Percentiles rank a stretch among this genome's conserved stretches.
Conservation (phyloP, 768 basidiomycete species). For the Megacollybia marginata region DNA sequence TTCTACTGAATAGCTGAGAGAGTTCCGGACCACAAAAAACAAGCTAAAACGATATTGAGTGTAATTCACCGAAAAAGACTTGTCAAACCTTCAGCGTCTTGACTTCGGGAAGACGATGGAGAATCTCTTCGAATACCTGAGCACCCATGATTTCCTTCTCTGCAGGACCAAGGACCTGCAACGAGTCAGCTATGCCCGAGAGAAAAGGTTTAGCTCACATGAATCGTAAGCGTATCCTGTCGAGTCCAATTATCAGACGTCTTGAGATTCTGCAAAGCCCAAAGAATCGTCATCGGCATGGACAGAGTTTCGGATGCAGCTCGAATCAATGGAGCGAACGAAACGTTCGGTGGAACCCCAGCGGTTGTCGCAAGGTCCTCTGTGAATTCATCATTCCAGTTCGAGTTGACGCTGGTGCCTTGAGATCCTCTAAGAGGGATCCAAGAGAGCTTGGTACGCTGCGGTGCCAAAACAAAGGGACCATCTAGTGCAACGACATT, state of each 20-base stretch:
- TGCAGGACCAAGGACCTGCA: slow-evolving; percentile 21
- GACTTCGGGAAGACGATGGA: slow-evolving; percentile 24
- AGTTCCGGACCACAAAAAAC: slow-evolving; percentile 20
- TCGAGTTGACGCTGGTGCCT: not conserved
- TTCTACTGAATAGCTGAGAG: not conserved
- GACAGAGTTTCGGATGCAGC: slow-evolving; percentile 19
- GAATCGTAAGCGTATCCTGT: slow-evolving; percentile 22
- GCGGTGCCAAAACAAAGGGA: slow-evolving; percentile 22
- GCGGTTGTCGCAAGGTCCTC: slow-evolving; percentile 7
- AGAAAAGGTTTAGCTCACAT: slow-evolving; percentile 13
- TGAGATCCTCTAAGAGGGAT: slow-evolving; percentile 11
- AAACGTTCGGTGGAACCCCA: not conserved
- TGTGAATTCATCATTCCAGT: slow-evolving; percentile 20
- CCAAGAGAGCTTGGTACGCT: slow-evolving; percentile 18
- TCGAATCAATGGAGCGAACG: slow-evolving; percentile 13
- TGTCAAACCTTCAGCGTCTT: slow-evolving; percentile 19
- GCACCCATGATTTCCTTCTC: slow-evolving; percentile 13
- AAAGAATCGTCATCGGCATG: slow-evolving; percentile 26
- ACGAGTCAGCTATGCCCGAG: not conserved
- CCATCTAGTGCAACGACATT: slow-evolving; percentile 12
- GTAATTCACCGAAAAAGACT: not conserved
- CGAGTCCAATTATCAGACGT: slow-evolving; percentile 20
- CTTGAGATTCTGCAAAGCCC: slow-evolving; percentile 22
- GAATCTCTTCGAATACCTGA: slow-evolving; percentile 25
- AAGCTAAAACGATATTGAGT: slow-evolving; percentile 9